These are phyloP conservation scores for Cryphonectria japonica DNA, from an alignment of 2,329 filamentous ascomycete species.

Conservation along the genomic window DNA sequence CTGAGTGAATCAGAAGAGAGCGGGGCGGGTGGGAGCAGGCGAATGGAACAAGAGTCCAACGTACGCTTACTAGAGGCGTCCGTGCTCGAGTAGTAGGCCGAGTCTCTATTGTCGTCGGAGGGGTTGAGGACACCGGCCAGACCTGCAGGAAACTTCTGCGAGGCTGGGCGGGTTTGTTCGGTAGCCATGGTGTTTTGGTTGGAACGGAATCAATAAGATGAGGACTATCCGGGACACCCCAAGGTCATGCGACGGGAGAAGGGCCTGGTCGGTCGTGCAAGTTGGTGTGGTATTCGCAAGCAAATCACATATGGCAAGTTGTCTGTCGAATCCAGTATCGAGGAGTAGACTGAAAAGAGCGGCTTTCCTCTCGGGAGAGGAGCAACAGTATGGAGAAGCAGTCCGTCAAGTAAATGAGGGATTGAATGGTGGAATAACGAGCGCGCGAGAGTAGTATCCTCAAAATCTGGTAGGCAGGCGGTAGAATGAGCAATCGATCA, in stretches of 20 bases:
- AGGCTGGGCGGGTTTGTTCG: slow-evolving; percentile 44
- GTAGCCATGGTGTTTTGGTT: slow-evolving; percentile 36
- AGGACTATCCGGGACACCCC: neutral
- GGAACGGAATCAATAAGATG: neutral
- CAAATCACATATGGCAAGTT: neutral
- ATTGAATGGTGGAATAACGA: neutral
- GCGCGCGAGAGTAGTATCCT: slow-evolving; percentile 4
- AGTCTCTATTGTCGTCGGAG: slow-evolving; percentile 55
- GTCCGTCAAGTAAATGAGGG: neutral
- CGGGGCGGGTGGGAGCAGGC: slow-evolving; percentile 18
- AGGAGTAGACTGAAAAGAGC: neutral
- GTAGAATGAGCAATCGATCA: neutral
- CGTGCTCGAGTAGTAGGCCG: slow-evolving; percentile 55
- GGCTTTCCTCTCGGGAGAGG: neutral
- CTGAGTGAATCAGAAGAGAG: slow-evolving; percentile 15
- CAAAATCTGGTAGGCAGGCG: neutral
- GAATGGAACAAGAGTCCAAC: slow-evolving; percentile 32
- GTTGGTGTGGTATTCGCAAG: neutral
- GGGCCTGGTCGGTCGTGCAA: neutral
- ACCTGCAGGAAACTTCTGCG: slow-evolving; percentile 52
- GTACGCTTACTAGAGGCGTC: slow-evolving; percentile 57
- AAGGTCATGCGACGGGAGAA: neutral
- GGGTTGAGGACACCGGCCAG: slow-evolving; percentile 56
- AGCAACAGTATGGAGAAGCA: neutral
- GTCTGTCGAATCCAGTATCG: neutral